Evolutionary conservation across 2,329 filamentous ascomycete genomes (phyloP).

Genomic region (Alternaria arbusti): DNA sequence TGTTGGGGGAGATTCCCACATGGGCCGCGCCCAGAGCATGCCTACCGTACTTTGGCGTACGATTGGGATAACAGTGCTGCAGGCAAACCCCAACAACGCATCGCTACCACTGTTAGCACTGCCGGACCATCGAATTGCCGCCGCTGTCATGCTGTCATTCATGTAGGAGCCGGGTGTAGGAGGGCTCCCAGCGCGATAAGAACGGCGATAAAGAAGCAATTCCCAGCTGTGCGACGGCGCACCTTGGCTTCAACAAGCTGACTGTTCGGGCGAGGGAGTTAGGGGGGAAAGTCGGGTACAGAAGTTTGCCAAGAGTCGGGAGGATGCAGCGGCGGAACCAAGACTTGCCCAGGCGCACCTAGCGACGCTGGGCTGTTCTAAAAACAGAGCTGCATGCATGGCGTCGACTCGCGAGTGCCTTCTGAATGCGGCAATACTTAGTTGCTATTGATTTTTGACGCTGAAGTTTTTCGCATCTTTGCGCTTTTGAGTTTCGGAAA

Average conservation of each 20-base stretch:
- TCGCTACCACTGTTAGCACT: background rate
- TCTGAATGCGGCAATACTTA: background rate
- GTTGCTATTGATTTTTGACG: background rate
- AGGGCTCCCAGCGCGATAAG: background rate
- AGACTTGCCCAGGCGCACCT: constrained; percentile 1
- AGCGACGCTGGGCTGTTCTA: background rate
- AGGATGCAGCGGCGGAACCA: constrained; percentile 1
- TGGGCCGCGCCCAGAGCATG: background rate
- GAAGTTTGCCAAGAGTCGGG: constrained; percentile 1
- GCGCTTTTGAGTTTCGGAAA: background rate
- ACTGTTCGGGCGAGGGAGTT: background rate
- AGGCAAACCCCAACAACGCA: background rate
- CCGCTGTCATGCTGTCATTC: background rate
- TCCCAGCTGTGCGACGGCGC: background rate
- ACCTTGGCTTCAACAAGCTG: background rate
- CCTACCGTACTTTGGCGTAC: background rate
- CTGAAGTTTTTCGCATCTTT: background rate
- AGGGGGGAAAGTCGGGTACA: constrained; percentile 1
- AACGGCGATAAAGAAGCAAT: background rate
- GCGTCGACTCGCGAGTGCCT: background rate
- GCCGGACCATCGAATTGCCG: background rate
- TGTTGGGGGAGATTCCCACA: background rate
- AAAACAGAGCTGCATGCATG: constrained; percentile 4
- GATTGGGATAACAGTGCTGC: background rate
- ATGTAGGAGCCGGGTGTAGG: background rate